Base-by-base conservation (phyloP, 2,329 filamentous ascomycete species). In the Neoarthrinium moseri region DNA sequence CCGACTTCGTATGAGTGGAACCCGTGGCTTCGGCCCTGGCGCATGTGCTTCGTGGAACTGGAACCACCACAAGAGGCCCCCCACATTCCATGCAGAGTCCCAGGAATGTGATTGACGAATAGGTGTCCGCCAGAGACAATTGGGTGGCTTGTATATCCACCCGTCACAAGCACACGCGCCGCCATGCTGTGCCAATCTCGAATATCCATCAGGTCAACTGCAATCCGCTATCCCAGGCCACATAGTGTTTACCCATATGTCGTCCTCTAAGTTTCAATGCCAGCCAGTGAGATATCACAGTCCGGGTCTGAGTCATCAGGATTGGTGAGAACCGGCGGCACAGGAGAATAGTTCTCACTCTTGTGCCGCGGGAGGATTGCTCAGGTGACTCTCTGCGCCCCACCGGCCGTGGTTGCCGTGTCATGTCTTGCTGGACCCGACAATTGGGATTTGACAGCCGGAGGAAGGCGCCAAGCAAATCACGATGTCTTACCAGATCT, bases 131-230 rank as follows among this genome's bases (percentile, higher is more conserved):
- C 26, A 29, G 8, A 8, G 26, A 29, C n/a, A n/a, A 37, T 37
- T 20, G 35, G 35, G 10, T 21, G 35, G 35, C 20, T 37, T 20
- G 35, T 20, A 35, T 18, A 22, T 37, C 10, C n/a, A 37, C 35
- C 22, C 35, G 35, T 37, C 32, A 35, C 35, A 37, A 12, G 18
- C 35, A 37, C n/a, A 37, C 18, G 35, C 35, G 35, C 35, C 18
- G 35, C 35, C n/a, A 37, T 10, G 22, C 13, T 18, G 35, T 37
- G 35, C 6, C n/a, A n/a, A 18, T 37, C 18, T 37, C 22, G 6
- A 37, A 8, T n/a, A 20, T 20, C 10, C 22, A 22, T 37, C 18
- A 22, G 35, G 22, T 5, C 8, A 37, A 18, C 11, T 35, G 32
- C 32, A 37, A 37, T 11, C 32, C 13, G 8, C n/a, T 8, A 6